phyloP scores from a whole-genome alignment of 2,329 filamentous ascomycete species.

The Cytospora leucostoma region DNA sequence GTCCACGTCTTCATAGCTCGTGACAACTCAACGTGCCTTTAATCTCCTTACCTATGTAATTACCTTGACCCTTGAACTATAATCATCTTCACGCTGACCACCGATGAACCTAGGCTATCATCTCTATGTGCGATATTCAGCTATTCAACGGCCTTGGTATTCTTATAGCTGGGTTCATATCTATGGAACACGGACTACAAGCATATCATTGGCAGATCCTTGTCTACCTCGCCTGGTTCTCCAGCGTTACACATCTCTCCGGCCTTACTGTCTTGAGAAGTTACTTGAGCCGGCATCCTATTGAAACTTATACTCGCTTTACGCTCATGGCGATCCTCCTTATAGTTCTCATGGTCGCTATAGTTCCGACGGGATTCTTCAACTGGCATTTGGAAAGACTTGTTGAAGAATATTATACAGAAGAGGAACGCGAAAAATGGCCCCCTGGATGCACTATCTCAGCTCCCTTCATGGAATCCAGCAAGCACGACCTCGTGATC shows the following conservation, averaged over 20 bases:
- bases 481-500: neutral
- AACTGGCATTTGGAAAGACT: no score
- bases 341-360: neutral
- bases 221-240: slow-evolving; percentile 2
- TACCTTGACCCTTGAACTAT: neutral
- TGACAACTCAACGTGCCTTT: neutral
- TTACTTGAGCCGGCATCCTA: neutral
- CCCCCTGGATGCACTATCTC: no score
- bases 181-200: neutral
- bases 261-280: neutral
- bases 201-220: slow-evolving; percentile 10
- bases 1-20: neutral
- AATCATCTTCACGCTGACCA: neutral
- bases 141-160: slow-evolving; percentile 2
- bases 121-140: slow-evolving; percentile 6
- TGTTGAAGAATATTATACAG: no score
- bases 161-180: neutral
- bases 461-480: neutral
- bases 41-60: neutral
- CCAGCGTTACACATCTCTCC: slow-evolving; percentile 2
- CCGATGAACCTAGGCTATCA: neutral
- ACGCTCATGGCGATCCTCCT: neutral
- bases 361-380: slow-evolving; percentile 12
- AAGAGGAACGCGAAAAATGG: no score
- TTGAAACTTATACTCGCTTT: neutral